Evolutionary conservation across 2,329 filamentous ascomycete genomes (phyloP), one percentile per base, ranked within the genome.

Genomic region (Chaetomium sp.): DNA sequence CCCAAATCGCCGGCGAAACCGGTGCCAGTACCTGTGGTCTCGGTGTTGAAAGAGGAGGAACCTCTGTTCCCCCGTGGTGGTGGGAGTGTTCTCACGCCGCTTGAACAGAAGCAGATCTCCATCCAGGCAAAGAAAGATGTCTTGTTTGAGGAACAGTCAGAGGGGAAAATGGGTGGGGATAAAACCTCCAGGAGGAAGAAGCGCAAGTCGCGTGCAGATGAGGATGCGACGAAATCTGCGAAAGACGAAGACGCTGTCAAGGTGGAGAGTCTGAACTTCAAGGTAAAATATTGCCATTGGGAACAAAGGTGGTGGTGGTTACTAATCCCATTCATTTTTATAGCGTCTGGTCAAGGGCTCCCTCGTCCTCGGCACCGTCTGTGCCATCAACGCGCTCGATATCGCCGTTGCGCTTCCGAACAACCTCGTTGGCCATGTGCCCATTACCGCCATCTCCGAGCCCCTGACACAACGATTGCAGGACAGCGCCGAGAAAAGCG

Each of bases 91-190:
- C 76, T 99, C 68, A 96, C 94, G 1, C 91, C 94, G 19, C 77
- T 99, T 51, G 94, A 99, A 71, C 88, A 95, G 69, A 96, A 96
- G 74, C 90, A 97, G 72, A 97, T 99, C 60, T 87, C 94, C 66
- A 86, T 95, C 56, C 88, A 97, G 72, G 94, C 94, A 46, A 94
- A 88, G 68, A 86, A 87, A 65, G 94, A 99, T 76, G 94, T 91
- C 42, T 76, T 95, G 41, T 94, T 92, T 68, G 94, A 97, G 72
- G 86, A 95, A 65, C 80, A 94, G 64, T 80, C 81, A 48, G 72
- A 74, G 44, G 68, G 72, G 34, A 76, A 79, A 59, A 76, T 74
- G 53, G 61, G 19, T 27, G 19, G 65, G 43, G 70, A 71, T 9
- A 72, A 72, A 64, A 65, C 65, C 51, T 72, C 70, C 10, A 73